phyloP scores from a whole-genome alignment of 148 eudicot genomes.

The Polygonum aviculare region DNA sequence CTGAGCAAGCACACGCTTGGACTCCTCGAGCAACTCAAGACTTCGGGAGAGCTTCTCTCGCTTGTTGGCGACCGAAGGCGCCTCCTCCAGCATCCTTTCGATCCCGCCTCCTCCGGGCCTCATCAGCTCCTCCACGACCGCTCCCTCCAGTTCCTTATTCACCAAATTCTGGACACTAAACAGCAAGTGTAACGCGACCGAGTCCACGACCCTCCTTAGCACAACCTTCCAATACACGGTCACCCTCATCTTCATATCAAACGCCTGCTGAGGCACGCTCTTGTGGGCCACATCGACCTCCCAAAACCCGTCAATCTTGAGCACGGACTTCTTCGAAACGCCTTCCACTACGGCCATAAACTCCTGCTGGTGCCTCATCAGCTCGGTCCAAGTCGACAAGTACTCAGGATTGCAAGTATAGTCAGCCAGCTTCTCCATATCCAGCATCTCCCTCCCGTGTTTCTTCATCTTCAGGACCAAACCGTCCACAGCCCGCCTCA shows the following conservation, averaged over 20 bases:
- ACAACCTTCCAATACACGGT: background rate
- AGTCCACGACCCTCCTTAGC: background rate
- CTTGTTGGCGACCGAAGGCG: background rate
- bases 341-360: constrained; percentile 20
- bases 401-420: constrained; percentile 43
- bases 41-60: background rate
- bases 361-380: constrained; percentile 17
- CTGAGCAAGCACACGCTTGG: background rate
- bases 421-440: constrained; percentile 36
- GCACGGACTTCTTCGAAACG: background rate
- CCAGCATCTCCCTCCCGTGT: constrained; percentile 25
- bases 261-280: background rate
- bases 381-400: constrained; percentile 20
- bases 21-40: constrained; percentile 1
- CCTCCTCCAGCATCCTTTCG: background rate
- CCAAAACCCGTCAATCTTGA: constrained; percentile 22
- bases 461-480: constrained; percentile 24
- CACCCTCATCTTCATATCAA: background rate
- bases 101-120: constrained; percentile 4
- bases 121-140: background rate
- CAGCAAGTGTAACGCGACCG: background rate
- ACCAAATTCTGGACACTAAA: background rate
- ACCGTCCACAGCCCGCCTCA: constrained; percentile 22
- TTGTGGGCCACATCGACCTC: constrained; percentile 18
- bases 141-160: background rate